Evolutionary conservation across 768 basidiomycete genomes (phyloP).

Genomic region (Coprinopsis cinerea): DNA sequence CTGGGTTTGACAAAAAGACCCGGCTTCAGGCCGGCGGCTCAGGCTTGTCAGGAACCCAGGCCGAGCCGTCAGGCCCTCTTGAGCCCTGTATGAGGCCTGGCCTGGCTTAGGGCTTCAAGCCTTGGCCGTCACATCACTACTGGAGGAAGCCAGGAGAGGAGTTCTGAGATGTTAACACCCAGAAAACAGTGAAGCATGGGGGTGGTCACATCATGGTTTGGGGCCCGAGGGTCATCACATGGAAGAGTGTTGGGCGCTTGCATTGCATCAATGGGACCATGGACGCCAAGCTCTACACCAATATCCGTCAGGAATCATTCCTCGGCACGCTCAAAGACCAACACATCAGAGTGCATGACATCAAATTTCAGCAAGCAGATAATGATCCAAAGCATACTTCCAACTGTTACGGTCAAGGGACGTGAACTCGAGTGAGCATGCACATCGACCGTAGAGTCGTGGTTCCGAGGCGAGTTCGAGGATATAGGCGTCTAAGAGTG

Average conservation of each 20-base stretch:
- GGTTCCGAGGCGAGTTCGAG: constrained; percentile 16
- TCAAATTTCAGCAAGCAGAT: constrained; percentile 31
- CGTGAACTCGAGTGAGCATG: too few species aligned
- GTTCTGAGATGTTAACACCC: constrained; percentile 15
- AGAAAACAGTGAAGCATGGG: constrained; percentile 29
- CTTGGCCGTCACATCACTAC: too few species aligned
- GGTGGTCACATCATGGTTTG: constrained; percentile 30
- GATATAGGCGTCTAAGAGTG: constrained; percentile 32
- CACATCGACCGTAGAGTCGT: constrained; percentile 16
- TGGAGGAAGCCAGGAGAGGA: constrained; percentile 23
- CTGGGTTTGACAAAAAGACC: too few species aligned
- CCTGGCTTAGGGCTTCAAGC: too few species aligned
- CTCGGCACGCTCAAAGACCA: constrained; percentile 22
- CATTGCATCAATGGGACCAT: constrained; percentile 26
- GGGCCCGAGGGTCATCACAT: constrained; percentile 28
- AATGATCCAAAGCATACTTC: constrained; percentile 33
- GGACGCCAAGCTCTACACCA: constrained; percentile 18
- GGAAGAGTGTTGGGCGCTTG: constrained; percentile 21
- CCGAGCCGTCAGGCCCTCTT: too few species aligned
- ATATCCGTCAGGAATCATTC: constrained; percentile 23
- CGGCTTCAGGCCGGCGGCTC: too few species aligned
- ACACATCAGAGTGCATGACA: constrained; percentile 10
- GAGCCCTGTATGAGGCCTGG: too few species aligned
- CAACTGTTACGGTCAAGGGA: too few species aligned
- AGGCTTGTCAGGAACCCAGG: too few species aligned